phyloP scores from a whole-genome alignment of 1,139 yeast genomes.

The Petasospora fabianii region DNA sequence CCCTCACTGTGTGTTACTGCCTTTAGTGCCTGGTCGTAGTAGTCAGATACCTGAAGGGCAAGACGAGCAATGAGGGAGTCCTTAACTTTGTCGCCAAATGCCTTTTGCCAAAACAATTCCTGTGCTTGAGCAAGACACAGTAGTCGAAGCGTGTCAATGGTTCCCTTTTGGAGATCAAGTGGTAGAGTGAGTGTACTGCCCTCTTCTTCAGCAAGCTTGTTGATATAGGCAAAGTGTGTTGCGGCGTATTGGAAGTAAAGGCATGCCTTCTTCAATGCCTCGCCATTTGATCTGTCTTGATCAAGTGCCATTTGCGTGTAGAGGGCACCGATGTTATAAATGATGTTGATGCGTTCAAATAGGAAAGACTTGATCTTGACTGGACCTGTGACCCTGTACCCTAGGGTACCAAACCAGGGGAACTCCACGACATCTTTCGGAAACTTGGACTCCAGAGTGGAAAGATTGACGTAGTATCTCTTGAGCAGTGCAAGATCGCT shows the following conservation, averaged over 20 bases:
- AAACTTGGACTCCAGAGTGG: slow-evolving; percentile 36
- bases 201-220: slow-evolving; percentile 25
- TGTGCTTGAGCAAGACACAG: slow-evolving; percentile 83
- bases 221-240: slow-evolving; percentile 53
- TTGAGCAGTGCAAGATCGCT: slow-evolving; percentile 30
- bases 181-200: slow-evolving; percentile 33
- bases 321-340: slow-evolving; percentile 66
- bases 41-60: slow-evolving; percentile 57
- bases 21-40: slow-evolving; percentile 47
- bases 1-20: slow-evolving; percentile 47
- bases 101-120: slow-evolving; percentile 80
- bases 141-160: slow-evolving; percentile 39
- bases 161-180: slow-evolving; percentile 41
- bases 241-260: slow-evolving; percentile 67
- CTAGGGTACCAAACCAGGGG: slow-evolving; percentile 70
- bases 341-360: slow-evolving; percentile 58
- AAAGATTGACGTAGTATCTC: slow-evolving; percentile 34
- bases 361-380: slow-evolving; percentile 42
- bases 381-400: slow-evolving; percentile 49
- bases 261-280: slow-evolving; percentile 62
- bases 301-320: slow-evolving; percentile 53
- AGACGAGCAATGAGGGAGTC: slow-evolving; percentile 62
- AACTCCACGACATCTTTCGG: slow-evolving; percentile 49
- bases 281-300: slow-evolving; percentile 43
- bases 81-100: slow-evolving; percentile 52